Base-by-base conservation (phyloP, 331 rosid species). In the Malus hybrid region DNA sequence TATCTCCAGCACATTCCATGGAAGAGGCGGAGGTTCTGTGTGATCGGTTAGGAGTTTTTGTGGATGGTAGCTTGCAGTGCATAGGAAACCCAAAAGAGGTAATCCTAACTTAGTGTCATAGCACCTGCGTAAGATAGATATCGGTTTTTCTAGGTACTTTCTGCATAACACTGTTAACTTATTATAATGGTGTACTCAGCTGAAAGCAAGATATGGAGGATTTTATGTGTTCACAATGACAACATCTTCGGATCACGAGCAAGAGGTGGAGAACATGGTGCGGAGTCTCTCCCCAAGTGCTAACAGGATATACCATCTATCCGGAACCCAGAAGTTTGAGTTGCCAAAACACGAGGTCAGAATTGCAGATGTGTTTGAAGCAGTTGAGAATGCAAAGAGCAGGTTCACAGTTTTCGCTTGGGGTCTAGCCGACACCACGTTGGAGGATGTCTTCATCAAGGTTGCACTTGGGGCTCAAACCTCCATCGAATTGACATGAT, bases 11-110 rank as follows among this genome's bases (percentile, higher is more conserved):
- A 54, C 98, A 94, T 87, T 94, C 97, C 65, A 94, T 94, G 98
- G 98, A 94, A 86, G 98, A 91, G 85, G 98, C 99, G 56, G 99
- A 94, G 80, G 92, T 84, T 67, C 80, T 94, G 33, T 92, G 99
- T 65, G 99, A 92, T 69, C 90, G 97, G 67, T 75, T 92, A 78
- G 99, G 97, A 83, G 81, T 94, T 33, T 92, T 94, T 66, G 97
- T 92, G 10, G 88, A 88, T 83, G 99, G 97, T 20, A 85, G 88
- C 89, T 80, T 92, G 88, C 97, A 92, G 82, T 94, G 99, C 83
- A 78, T 94, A 32, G 99, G 99, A 83, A 88, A 92, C 77, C 83
- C 99, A 18, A 92, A 86, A 72, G 97, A 92, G 97, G 97, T 91
- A 88, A 9, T 73, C 44, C 10, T 71, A 19, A 63, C 12, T 59